Evolutionary conservation across 2,329 filamentous ascomycete genomes (phyloP).

Genomic region (Botryotinia calthae): DNA sequence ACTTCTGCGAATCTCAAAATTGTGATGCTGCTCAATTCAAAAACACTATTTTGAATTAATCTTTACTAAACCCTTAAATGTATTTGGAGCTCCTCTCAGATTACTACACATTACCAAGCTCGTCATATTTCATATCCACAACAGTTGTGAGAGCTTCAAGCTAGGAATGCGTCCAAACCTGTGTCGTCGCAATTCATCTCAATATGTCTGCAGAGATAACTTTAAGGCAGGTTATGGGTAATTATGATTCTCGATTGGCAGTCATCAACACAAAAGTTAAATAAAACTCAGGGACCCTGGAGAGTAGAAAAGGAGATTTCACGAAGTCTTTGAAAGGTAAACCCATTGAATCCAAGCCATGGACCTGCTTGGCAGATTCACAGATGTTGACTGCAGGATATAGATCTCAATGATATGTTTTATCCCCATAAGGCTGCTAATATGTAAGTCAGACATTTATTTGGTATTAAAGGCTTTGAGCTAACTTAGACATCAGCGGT

Average conservation of each 20-base stretch:
- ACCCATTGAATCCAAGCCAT: not conserved
- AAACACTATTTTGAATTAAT: not conserved
- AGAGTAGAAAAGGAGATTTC: conserved; percentile 8
- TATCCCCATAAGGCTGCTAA: conserved; percentile 32
- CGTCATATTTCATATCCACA: not conserved
- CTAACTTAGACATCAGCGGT: conserved; percentile 31
- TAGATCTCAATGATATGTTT: conserved; percentile 37
- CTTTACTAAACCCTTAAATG: not conserved
- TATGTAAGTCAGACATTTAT: conserved; percentile 28
- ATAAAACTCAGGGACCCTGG: conserved; percentile 9
- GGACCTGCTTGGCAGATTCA: not conserved
- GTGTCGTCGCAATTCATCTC: not conserved
- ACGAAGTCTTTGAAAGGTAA: conserved; percentile 24
- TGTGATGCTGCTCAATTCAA: conserved; percentile 6
- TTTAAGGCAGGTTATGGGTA: conserved; percentile 12
- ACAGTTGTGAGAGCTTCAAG: not conserved
- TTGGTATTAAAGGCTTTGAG: not conserved
- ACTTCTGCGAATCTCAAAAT: not conserved
- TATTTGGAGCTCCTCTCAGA: not conserved
- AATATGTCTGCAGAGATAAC: conserved; percentile 16
- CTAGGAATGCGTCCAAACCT: conserved; percentile 7
- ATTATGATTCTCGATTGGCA: conserved; percentile 3
- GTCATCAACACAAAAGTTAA: not conserved
- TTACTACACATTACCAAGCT: not conserved
- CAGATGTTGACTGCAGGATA: not conserved